Base-by-base conservation (phyloP, 139 green algal genomes). In the Chlorella vulgaris region DNA sequence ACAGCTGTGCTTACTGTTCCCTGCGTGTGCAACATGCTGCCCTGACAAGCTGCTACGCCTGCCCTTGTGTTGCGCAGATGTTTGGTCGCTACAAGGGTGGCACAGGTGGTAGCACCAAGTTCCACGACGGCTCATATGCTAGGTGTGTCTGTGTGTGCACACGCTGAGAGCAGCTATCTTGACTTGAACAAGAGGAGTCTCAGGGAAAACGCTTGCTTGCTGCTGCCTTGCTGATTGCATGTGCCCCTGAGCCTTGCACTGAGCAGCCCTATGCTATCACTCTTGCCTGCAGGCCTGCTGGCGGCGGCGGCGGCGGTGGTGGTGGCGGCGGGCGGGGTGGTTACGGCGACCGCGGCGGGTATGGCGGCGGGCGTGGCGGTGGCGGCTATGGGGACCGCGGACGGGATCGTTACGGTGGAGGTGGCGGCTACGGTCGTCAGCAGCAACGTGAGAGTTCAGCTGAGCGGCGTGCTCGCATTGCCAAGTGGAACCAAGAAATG, bases 1-100 rank as follows among this genome's bases (percentile, higher is more conserved):
- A n/a, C n/a, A n/a, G n/a, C n/a, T n/a, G n/a, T n/a, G n/a, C n/a
- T n/a, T n/a, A n/a, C n/a, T n/a, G n/a, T n/a, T n/a, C n/a, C n/a
- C n/a, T n/a, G n/a, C n/a, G n/a, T n/a, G n/a, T n/a, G n/a, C n/a
- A n/a, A n/a, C n/a, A n/a, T n/a, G n/a, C n/a, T n/a, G n/a, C n/a
- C n/a, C n/a, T n/a, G n/a, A n/a, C n/a, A n/a, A n/a, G n/a, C n/a
- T 58, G 47, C 47, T 58, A 15, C 47, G 47, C 47, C 47, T 58
- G 47, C 69, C 73, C n/a, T n/a, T n/a, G n/a, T n/a, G n/a, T n/a
- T n/a, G n/a, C n/a, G 69, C 86, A 88, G 53, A 83, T 96, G 71
- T 98, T 97, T 82, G 94, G 95, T 4, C 81, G 94, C 10, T 97
- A 97, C 89, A 91, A 90, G 80, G 78, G 82, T 58, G 79, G 87